Evolutionary conservation across 192 early-diverging fungal genomes (phyloP), one percentile per base, ranked within the genome.

Genomic region (Linnemannia elongata): DNA sequence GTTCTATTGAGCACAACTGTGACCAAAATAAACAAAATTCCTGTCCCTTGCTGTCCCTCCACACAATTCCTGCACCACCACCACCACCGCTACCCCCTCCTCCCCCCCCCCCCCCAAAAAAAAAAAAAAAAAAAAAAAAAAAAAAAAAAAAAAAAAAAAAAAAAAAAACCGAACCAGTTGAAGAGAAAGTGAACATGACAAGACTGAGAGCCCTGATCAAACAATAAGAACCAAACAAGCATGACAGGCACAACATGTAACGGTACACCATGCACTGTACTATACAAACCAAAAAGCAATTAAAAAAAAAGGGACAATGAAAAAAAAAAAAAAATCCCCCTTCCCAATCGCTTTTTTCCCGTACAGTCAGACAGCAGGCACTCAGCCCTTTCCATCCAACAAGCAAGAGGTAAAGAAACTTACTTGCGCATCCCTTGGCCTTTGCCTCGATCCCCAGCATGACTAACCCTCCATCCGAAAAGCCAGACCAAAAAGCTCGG

Each of bases 391-490:
- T 18, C 49, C 49, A 52, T 18, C 20, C 18, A 4, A 52, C 49
- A 20, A 0, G 15, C 49, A 49, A 20, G 2, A 49, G 5, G 20
- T 0, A 15, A 33, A 52, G 8, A 2, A 71, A 74, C 80, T 27
- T 79, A 84, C 82, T 60, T 84, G 57, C 82, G 57, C 82, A 84
- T 84, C 10, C 82, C 82, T 1, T 55, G 69, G 20, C 57, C 77
- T 3, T n/a, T 42, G n/a, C 77, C 77, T n/a, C 35, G 69, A 35
- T 75, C 82, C 0, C 82, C 77, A 2, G 77, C 82, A 12, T 84
- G 72, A 47, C 82, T 84, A 33, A 68, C 69, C 12, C 77, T 60
- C n/a, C 78, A 54, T 0, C 82, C 82, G 10, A 84, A 2, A 5
- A 84, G 22, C 82, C 82, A 84, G 3, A 7, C 18, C 17, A 74